Evolutionary conservation across 257 asterid genomes (phyloP), one percentile per base, ranked within the genome.

Genomic region (Marsdenia floribunda): DNA sequence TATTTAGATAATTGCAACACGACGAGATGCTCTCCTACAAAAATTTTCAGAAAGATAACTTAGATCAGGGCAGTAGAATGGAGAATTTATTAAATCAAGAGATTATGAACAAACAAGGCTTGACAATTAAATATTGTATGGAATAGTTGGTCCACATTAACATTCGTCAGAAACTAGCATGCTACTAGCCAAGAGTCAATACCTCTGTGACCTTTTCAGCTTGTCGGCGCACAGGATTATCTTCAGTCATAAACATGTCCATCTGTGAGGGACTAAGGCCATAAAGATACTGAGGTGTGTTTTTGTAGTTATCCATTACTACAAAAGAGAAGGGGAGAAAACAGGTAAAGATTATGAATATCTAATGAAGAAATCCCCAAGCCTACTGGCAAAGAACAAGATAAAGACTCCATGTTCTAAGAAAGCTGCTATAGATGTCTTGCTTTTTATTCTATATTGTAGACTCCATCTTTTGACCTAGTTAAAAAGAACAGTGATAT

Each of bases 231-330:
- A 79, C 89, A 38, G 97, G 96, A 68, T 80, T 90, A 81, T 94
- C 93, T 84, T 89, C 96, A 19, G 90, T 90, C 96, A 90, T 87
- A 91, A 95, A 95, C 97, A 92, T 89, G 77, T 90, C 91, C 96
- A 95, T 86, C 85, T 92, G 96, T 38, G 96, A 82, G 61, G 99
- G 93, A 75, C 89, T 29, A 79, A 94, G 99, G 68, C 98, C 99
- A 55, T 89, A 94, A 35, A 94, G 92, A 85, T 84, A 81, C 82
- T 84, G 92, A 73, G 98, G 99, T 13, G 86, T 80, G 73, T 83
- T 89, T 81, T 89, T 89, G 88, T 80, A 94, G 80, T 94, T 94
- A 38, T 87, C 91, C 92, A 88, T 88, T 89, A 92, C 98, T 94
- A 60, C 82, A 79, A 68, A 73, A 79, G 18, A 54, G 19, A 19